Percentiles rank a stretch among this genome's conserved stretches.
Conservation (phyloP, 2,329 filamentous ascomycete species). For the Clonostachys rhizophaga region DNA sequence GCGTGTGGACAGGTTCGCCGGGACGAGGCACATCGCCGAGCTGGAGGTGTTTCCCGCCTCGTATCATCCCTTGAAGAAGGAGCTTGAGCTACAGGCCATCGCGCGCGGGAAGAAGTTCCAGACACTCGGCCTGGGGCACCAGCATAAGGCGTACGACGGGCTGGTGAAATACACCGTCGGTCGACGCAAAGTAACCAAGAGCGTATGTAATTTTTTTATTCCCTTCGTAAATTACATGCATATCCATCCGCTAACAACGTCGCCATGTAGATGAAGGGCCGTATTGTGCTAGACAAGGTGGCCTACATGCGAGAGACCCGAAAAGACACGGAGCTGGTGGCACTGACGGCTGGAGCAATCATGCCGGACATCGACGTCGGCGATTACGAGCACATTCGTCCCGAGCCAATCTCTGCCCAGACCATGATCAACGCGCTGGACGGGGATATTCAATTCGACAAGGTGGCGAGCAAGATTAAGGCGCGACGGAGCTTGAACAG, state of each 20-base stretch:
- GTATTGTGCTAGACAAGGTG: too few species aligned
- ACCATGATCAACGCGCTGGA: too few species aligned
- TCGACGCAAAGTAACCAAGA: background rate
- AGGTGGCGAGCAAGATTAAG: too few species aligned
- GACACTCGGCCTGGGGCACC: slow-evolving; percentile 1
- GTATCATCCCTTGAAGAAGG: background rate
- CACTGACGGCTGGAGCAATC: too few species aligned
- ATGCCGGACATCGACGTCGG: too few species aligned
- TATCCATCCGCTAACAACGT: slow-evolving; percentile 1
- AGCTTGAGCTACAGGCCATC: background rate
- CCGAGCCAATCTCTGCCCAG: too few species aligned
- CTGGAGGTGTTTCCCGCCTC: slow-evolving; percentile 1
- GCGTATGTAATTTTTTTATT: background rate
- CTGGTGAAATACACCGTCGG: slow-evolving; percentile 22
- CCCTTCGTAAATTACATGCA: slow-evolving; percentile 25
- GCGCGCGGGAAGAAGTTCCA: slow-evolving; percentile 5
- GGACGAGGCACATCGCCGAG: slow-evolving; percentile 2
- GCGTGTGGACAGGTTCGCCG: background rate
- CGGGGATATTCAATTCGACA: too few species aligned
- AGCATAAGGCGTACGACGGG: slow-evolving; percentile 4
- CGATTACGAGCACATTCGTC: too few species aligned
- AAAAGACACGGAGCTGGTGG: too few species aligned
- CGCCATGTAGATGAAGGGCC: too few species aligned
- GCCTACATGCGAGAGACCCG: too few species aligned
- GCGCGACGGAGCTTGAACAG: too few species aligned